phyloP scores from a whole-genome alignment of 768 basidiomycete species.

The Atractiella rhizophila region DNA sequence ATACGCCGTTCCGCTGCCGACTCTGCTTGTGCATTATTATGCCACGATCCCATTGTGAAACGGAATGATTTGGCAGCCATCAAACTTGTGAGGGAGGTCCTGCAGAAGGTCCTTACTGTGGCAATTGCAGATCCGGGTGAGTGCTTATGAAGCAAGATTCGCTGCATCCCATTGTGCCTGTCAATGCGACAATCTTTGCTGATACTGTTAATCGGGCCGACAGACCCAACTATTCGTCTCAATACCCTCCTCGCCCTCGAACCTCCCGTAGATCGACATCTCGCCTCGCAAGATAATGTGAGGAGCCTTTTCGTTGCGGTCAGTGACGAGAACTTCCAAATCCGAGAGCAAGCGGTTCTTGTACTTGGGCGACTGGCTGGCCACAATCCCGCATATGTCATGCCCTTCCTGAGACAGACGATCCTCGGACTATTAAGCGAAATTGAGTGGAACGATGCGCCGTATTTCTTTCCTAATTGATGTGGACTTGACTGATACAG shows the following conservation, averaged over 20 bases:
- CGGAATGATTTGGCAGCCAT: slow-evolving; percentile 90
- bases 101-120: slow-evolving; percentile 81
- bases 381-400: slow-evolving; percentile 94
- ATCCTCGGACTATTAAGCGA: slow-evolving; percentile 89
- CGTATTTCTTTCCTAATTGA: background rate
- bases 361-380: slow-evolving; percentile 80
- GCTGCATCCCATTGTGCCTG: slow-evolving; percentile 3
- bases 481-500: background rate
- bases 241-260: slow-evolving; percentile 67
- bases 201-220: slow-evolving; percentile 3
- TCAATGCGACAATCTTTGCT: background rate
- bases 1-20: slow-evolving; percentile 70
- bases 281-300: slow-evolving; percentile 96
- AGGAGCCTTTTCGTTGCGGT: slow-evolving; percentile 86
- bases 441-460: slow-evolving; percentile 31
- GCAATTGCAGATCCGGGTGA: slow-evolving; percentile 53
- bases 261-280: slow-evolving; percentile 82
- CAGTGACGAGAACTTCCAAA: slow-evolving; percentile 87
- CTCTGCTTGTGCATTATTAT: slow-evolving; percentile 74
- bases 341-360: slow-evolving; percentile 64
- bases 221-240: slow-evolving; percentile 56
- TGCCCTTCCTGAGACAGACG: slow-evolving; percentile 85
- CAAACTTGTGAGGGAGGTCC: slow-evolving; percentile 89
- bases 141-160: slow-evolving; percentile 1
- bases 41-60: slow-evolving; percentile 82